Base-by-base conservation (phyloP, 2,329 filamentous ascomycete genomes). In the Fusarium staphyleae region DNA sequence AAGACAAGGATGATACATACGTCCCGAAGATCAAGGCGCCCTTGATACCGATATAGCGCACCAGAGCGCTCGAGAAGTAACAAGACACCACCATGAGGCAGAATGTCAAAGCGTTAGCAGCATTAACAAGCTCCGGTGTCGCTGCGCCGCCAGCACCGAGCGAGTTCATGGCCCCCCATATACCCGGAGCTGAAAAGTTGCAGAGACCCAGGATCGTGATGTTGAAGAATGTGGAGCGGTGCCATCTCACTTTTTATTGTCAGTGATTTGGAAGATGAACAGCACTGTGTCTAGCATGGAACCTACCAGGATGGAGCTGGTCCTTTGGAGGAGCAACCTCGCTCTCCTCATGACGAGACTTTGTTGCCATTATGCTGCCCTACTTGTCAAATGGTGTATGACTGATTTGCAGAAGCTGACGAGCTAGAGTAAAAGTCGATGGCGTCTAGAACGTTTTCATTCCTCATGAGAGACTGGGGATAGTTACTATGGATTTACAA, bases 151-250 rank as follows among this genome's bases (percentile, higher is more conserved):
- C 88, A 1, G 86, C 88, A 9, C 88, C 88, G 0, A 91, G 79
- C 0, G 82, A 86, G 73, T 90, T 90, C 87, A 90, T 88, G 7
- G 86, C 87, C 11, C 79, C 81, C 87, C 87, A 90, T 55, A 90
- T 87, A 1, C 88, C 88, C 0, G 87, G 88, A 0, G 87, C 87
- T 1, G 85, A 77, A 56, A 91, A 83, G 66, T 88, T 89, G 72
- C 86, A 89, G 9, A 90, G 71, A 0, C 88, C 88, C 2, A 91
- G 80, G 32, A 91, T 82, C 26, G 86, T 81, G 44, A 88, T 86
- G 73, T 91, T 90, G 75, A 84, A 91, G 62, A 88, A 87, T 0
- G 87, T 89, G 1, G 86, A 87, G 19, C 86, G 83, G 66, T 90
- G 83, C 87, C 87, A 89, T 78, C 81, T 84, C 15, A 83, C 83